Percentiles rank a stretch among this genome's conserved stretches.
Conservation (phyloP, 2,329 filamentous ascomycete species). For the Hypoxylon sp. region DNA sequence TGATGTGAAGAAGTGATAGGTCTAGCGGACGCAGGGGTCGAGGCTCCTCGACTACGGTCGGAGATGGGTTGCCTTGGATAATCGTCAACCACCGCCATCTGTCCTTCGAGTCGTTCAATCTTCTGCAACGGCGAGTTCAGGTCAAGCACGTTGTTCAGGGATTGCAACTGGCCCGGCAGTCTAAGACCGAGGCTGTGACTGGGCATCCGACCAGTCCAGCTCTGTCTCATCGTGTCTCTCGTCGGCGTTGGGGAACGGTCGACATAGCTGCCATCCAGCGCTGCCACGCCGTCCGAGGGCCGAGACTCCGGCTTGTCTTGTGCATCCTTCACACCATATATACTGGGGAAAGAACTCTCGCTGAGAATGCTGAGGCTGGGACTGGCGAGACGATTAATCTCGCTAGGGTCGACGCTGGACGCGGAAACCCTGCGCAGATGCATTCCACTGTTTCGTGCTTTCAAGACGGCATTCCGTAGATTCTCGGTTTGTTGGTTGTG, state of each 20-base stretch:
- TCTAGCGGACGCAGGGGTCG: slow-evolving; percentile 40
- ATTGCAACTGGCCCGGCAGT: slow-evolving; percentile 58
- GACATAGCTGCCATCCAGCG: slow-evolving; percentile 47
- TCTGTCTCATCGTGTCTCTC: slow-evolving; percentile 32
- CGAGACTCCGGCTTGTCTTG: slow-evolving; percentile 36
- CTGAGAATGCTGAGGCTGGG: slow-evolving; percentile 75
- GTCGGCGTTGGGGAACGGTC: slow-evolving; percentile 46
- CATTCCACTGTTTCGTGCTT: slow-evolving; percentile 63
- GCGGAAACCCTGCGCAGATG: slow-evolving; percentile 66
- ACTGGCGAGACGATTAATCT: slow-evolving; percentile 63
- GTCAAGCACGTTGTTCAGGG: slow-evolving; percentile 63
- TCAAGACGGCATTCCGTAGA: slow-evolving; percentile 71
- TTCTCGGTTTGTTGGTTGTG: slow-evolving; percentile 72
- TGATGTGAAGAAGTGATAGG: slow-evolving; percentile 34
- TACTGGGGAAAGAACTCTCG: slow-evolving; percentile 76
- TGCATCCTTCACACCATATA: slow-evolving; percentile 66
- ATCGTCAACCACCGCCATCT: slow-evolving; percentile 51
- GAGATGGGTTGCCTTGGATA: slow-evolving; percentile 51
- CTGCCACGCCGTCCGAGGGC: slow-evolving; percentile 40
- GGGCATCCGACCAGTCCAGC: slow-evolving; percentile 44
- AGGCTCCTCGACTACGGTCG: slow-evolving; percentile 42
- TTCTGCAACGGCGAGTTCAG: slow-evolving; percentile 66
- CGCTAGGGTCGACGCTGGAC: slow-evolving; percentile 56
- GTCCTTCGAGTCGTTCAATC: slow-evolving; percentile 61
- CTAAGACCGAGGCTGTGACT: slow-evolving; percentile 54